A percentile compares a stretch with the other conserved stretches of the same genome.
These are phyloP conservation scores for Alternaria conjuncta DNA, from an alignment of 2,329 filamentous ascomycete genomes.

Conservation along the genomic window DNA sequence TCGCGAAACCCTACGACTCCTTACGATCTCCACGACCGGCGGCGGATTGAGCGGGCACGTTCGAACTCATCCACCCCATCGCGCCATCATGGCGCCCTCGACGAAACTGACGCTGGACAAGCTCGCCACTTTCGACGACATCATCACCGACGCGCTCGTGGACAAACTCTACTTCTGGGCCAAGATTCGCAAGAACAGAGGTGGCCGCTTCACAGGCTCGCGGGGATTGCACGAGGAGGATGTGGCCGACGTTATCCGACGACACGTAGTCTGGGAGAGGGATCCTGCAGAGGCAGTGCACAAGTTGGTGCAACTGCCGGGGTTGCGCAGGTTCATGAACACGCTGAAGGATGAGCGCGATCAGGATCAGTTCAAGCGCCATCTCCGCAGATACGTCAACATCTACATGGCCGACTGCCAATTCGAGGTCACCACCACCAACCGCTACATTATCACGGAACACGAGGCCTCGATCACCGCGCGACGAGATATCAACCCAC, in stretches of 20 bases:
- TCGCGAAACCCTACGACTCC: constrained; percentile 5
- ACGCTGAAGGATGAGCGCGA: constrained; percentile 76
- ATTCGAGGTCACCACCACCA: constrained; percentile 92
- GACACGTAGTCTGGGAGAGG: constrained; percentile 75
- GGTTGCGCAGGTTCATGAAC: constrained; percentile 73
- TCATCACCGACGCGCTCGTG: constrained; percentile 91
- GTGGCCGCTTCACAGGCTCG: constrained; percentile 80
- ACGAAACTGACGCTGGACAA: constrained; percentile 84
- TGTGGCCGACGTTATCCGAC: constrained; percentile 65
- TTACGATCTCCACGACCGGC: background rate
- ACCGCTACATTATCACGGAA: constrained; percentile 89
- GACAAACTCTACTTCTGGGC: constrained; percentile 98
- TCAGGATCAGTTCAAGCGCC: constrained; percentile 82
- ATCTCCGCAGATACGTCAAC: constrained; percentile 87
- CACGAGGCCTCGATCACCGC: constrained; percentile 90
- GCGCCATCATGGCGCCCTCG: constrained; percentile 54
- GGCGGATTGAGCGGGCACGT: background rate
- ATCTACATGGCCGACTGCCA: constrained; percentile 94
- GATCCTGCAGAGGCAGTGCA: constrained; percentile 73
- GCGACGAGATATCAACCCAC: constrained; percentile 76
- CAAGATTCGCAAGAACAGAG: constrained; percentile 90
- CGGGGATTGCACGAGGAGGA: constrained; percentile 75
- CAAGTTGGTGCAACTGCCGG: constrained; percentile 73
- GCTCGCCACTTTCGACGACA: constrained; percentile 91
- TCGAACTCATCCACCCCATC: background rate